Evolutionary conservation across 2,329 filamentous ascomycete species (phyloP).

Genomic region (Paraconiothyrium sp.): DNA sequence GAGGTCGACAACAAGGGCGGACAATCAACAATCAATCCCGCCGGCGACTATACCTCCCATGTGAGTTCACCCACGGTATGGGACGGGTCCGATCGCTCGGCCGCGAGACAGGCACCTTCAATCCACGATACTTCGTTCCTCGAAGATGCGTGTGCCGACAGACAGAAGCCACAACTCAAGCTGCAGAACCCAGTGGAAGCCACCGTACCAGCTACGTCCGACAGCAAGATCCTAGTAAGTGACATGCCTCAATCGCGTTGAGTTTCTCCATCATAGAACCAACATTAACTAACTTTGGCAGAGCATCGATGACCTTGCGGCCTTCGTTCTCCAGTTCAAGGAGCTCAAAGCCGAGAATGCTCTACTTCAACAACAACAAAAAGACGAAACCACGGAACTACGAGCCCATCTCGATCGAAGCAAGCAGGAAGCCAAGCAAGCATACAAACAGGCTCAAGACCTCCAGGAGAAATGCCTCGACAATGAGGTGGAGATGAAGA

Average conservation of each 20-base stretch:
- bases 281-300: not conserved
- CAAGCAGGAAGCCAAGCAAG: not conserved
- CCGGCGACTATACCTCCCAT: not conserved
- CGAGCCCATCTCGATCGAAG: not conserved
- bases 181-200: not conserved
- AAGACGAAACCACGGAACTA: not conserved
- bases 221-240: conserved; percentile 4
- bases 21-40: not conserved
- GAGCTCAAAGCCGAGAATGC: not conserved
- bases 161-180: not conserved
- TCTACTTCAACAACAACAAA: not conserved
- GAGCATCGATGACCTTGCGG: conserved; percentile 1
- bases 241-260: too few relatives aligned
- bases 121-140: too few relatives aligned
- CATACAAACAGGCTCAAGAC: not conserved
- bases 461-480: not conserved
- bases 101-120: not conserved
- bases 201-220: not conserved
- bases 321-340: conserved; percentile 3
- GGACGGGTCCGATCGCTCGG: not conserved
- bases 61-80: not conserved
- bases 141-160: not conserved
- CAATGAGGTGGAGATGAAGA: not conserved
- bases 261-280: too few relatives aligned
- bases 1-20: not conserved